phyloP scores from a whole-genome alignment of 106 monocot species.

The Dioscorea dumetorum region DNA sequence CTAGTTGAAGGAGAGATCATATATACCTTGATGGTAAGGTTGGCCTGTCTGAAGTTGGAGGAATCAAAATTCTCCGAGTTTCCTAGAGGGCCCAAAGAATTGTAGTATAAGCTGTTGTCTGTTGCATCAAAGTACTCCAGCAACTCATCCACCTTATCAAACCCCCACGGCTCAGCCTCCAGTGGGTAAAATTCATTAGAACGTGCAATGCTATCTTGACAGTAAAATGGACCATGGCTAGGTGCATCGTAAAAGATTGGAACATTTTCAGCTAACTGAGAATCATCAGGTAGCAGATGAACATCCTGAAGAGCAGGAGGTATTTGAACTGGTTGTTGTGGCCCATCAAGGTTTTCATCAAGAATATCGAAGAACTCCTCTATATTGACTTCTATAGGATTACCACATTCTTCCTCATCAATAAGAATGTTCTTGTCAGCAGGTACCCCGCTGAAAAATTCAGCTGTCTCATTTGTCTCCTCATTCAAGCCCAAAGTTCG shows the following conservation, averaged over 20 bases:
- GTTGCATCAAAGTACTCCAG: conserved; percentile 51
- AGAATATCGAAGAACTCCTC: conserved; percentile 16
- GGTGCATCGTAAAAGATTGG: conserved; percentile 23
- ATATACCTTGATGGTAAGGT: conserved; percentile 14
- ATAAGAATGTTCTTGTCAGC: conserved; percentile 3
- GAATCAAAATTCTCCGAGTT: conserved; percentile 5
- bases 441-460: neutral
- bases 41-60: neutral
- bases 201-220: conserved; percentile 11
- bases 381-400: conserved; percentile 1
- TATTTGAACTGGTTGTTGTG: conserved; percentile 8
- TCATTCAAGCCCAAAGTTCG: neutral
- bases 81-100: conserved; percentile 11
- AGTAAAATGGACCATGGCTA: conserved; percentile 3
- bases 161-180: conserved; percentile 8
- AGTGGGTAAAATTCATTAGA: conserved; percentile 13
- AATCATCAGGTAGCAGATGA: conserved; percentile 14
- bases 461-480: neutral
- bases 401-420: conserved; percentile 5
- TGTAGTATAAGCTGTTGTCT: conserved; percentile 30
- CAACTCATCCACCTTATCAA: conserved; percentile 30
- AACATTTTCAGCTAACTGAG: conserved; percentile 11
- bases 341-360: conserved; percentile 5
- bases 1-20: neutral
- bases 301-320: conserved; percentile 1